Base-by-base conservation (phyloP, 2,329 filamentous ascomycete species). In the Graphium sp. region DNA sequence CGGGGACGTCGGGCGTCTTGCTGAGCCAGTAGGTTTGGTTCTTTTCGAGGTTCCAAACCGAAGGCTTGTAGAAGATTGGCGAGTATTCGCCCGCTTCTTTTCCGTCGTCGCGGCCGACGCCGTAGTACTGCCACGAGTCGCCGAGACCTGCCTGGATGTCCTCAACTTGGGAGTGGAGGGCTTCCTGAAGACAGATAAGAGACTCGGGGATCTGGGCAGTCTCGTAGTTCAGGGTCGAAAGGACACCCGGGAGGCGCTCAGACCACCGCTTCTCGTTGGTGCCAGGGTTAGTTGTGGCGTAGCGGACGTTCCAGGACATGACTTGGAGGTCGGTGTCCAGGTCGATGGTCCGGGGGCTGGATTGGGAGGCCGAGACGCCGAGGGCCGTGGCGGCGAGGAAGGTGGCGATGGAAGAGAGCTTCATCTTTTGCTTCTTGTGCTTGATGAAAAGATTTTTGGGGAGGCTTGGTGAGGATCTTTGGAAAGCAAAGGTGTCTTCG, bases 1-100 rank as follows among this genome's bases (percentile, higher is more conserved):
- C n/a, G 0, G 76, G 78, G 29, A 49, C 48, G 14, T 67, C 55
- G 0, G 80, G 83, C 4, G 79, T 91, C 38, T 68, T 55, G 25
- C 74, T 83, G 10, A 92, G 58, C 83, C 83, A 92, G 28, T 74
- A 61, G 1, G 74, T 81, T 40, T 71, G 57, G 49, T 56, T 72
- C 12, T 59, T 52, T 22, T 64, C 48, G 26, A 79, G 58, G 10
- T 55, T 45, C 70, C 79, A 85, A 7, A 62, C 46, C 2, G 55
- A 51, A 1, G 59, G 55, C 19, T 66, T 68, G 52, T 81, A 92
- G 40, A 91, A 64, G 35, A 92, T 70, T 12, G 83, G 81, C 7
- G 74, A 78, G 53, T 81, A 85, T 53, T 91, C 84, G 33, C 81
- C 84, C 5, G 60, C 59, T 27, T 61, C 44, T 14, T 61, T 52